A percentile compares a stretch with the other conserved stretches of the same genome.
Evolutionary conservation across 2,329 filamentous ascomycete species (phyloP).

Genomic region (Geoglossum cookeanum): DNA sequence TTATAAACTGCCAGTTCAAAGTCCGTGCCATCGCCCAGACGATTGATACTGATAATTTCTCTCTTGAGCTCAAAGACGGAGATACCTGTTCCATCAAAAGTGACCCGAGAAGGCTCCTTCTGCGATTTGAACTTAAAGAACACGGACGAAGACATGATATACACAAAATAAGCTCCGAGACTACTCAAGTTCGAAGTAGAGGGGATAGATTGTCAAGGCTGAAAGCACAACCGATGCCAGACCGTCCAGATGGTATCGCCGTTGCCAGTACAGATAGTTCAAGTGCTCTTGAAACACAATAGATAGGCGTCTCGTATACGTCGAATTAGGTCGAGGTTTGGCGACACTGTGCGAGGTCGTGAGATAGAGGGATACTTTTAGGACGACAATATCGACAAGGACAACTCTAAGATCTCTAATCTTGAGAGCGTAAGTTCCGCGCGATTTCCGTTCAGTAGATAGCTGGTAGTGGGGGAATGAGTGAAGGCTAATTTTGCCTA

Average conservation of each 20-base stretch:
- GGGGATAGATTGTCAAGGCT: background rate
- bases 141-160: conserved; percentile 74
- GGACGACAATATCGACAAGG: background rate
- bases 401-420: background rate
- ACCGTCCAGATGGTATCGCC: background rate
- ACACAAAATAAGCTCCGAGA: conserved; percentile 5
- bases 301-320: background rate
- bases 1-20: conserved; percentile 92
- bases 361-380: background rate
- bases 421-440: background rate
- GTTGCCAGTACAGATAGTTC: background rate
- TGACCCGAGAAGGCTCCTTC: conserved; percentile 82
- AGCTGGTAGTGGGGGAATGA: background rate
- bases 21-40: conserved; percentile 84
- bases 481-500: background rate
- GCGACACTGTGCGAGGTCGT: background rate
- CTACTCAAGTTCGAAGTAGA: background rate
- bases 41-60: conserved; percentile 91
- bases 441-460: background rate
- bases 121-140: conserved; percentile 99
- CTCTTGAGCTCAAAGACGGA: conserved; percentile 97
- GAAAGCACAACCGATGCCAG: background rate
- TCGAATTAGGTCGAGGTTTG: background rate
- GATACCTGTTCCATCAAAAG: conserved; percentile 93
- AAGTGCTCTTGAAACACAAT: background rate